Percentiles rank a stretch among this genome's conserved stretches.
These are phyloP conservation scores for Malania oleifera DNA, from an alignment of 164 flowering plant genomes.

Conservation along the genomic window DNA sequence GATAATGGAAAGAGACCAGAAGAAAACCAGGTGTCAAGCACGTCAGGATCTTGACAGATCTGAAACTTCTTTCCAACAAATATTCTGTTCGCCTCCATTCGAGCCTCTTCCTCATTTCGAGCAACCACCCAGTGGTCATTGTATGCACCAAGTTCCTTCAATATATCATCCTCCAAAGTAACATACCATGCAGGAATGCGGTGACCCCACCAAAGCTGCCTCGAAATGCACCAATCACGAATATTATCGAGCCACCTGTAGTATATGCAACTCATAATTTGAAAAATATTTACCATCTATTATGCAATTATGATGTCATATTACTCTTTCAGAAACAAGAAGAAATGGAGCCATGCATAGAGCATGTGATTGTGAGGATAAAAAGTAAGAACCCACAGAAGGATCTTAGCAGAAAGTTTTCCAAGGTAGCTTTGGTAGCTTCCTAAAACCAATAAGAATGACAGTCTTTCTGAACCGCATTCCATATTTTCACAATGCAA, in stretches of 20 bases:
- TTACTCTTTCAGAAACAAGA: too few species aligned
- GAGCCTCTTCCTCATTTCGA: conserved; percentile 70
- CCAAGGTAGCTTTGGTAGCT: too few species aligned
- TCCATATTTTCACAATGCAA: too few species aligned
- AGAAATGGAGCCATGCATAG: too few species aligned
- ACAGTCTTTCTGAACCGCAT: too few species aligned
- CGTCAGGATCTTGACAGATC: conserved; percentile 89
- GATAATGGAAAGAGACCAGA: conserved; percentile 92
- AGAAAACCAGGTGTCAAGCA: conserved; percentile 92
- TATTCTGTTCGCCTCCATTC: conserved; percentile 39
- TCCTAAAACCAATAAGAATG: too few species aligned
- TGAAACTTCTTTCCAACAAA: conserved; percentile 67
- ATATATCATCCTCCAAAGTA: conserved; percentile 64
- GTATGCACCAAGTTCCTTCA: conserved; percentile 72
- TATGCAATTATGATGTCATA: background rate
- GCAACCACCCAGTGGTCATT: conserved; percentile 90
- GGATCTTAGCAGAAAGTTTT: too few species aligned
- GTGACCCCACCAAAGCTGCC: conserved; percentile 99
- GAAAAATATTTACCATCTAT: background rate
- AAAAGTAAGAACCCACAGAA: too few species aligned
- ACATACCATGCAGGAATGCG: conserved; percentile 96
- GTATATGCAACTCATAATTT: conserved; percentile 9
- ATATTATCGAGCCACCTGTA: conserved; percentile 93
- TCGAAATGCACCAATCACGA: conserved; percentile 97
- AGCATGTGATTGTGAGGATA: too few species aligned